Conservation (phyloP, 148 eudicot species). For the Diospyros kaki region DNA sequence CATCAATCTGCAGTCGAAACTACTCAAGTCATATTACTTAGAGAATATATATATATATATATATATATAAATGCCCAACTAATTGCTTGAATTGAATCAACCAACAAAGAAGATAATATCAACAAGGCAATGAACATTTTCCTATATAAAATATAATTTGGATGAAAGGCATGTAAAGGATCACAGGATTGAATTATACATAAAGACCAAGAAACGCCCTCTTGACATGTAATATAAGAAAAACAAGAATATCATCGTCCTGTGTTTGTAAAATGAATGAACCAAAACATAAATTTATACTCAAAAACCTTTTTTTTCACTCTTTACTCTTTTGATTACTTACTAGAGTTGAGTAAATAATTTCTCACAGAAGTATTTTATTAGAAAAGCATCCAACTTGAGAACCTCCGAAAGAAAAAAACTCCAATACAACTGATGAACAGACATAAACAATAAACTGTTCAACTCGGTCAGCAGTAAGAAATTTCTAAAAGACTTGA, state of each 20-base stretch:
- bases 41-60: neutral
- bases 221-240: neutral
- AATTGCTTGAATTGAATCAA: neutral
- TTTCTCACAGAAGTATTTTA: too few species aligned
- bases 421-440: too few species aligned
- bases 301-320: neutral
- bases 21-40: neutral
- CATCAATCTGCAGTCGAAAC: constrained; percentile 39
- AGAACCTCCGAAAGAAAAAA: too few species aligned
- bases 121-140: neutral
- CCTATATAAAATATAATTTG: neutral
- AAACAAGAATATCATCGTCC: constrained; percentile 25
- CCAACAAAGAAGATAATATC: neutral
- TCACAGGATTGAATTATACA: neutral
- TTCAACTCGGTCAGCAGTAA: too few species aligned
- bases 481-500: neutral
- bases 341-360: neutral
- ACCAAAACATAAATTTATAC: neutral
- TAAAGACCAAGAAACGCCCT: neutral
- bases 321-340: neutral
- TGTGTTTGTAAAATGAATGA: constrained; percentile 18
- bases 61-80: neutral
- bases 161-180: neutral
- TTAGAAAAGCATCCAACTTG: neutral
- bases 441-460: too few species aligned